Base-by-base conservation (phyloP, 495 filamentous ascomycete species). In the Acidomyces sp. region DNA sequence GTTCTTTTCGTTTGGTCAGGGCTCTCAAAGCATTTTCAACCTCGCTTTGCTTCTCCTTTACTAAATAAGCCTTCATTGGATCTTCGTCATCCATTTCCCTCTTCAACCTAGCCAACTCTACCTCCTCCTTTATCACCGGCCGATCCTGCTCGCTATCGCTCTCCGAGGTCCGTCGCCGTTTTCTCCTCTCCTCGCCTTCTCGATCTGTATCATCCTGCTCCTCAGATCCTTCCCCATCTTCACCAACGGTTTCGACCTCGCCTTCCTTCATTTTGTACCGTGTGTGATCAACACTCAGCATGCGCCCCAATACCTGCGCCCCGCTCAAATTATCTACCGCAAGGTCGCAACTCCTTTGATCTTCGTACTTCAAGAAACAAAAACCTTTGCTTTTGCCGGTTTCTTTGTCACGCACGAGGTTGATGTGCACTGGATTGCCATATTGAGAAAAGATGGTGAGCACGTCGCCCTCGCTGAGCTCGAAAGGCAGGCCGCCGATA, bases 391-490 rank as follows among this genome's bases (percentile, higher is more conserved):
- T 88, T 58, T 93, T 93, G 20, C 90, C 92, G 0, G 87, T 87
- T 54, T 96, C 90, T 56, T 92, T 90, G 67, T 97, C 90, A 39
- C 90, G 84, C 22, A 78, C 71, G 1, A 96, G 70, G 48, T 94
- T 90, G 41, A 96, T 68, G 61, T 85, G 85, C 10, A 83, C 80
- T 6, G 92, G 92, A 55, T 96, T 86, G 45, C 90, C 90, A 54
- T 76, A 99, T 56, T 99, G 92, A 19, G 85, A 93, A 71, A 96
- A 99, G 41, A 99, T 92, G 19, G 88, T 83, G 45, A 96, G 72
- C 45, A 99, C 74, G 62, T 99, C 90, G 53, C 90, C 90, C 61
- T 99, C 90, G 30, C 85, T 85, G 16, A 99, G 71, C 49, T 93
- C 84, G 60, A 82, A 94, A 7, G 87, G 87, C 33, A 99, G 74